Conservation (phyloP, 2,329 filamentous ascomycete genomes). For the Westerdykella sp. region DNA sequence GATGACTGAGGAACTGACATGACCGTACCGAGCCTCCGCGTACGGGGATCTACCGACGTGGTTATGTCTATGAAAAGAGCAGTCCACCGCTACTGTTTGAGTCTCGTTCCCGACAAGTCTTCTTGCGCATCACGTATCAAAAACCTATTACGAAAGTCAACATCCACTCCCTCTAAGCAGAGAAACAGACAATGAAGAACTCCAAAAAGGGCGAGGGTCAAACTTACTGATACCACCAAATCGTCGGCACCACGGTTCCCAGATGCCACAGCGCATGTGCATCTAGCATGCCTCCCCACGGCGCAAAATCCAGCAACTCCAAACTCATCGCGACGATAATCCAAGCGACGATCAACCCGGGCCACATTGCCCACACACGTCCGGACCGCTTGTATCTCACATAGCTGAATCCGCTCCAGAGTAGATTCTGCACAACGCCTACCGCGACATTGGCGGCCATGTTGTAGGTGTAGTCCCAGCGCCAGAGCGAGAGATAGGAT, state of each 20-base stretch:
- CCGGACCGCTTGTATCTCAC: slow-evolving; percentile 64
- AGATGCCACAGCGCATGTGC: slow-evolving; percentile 95
- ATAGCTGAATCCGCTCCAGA: slow-evolving; percentile 84
- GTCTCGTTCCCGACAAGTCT: slow-evolving; percentile 65
- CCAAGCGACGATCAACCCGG: slow-evolving; percentile 86
- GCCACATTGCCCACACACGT: slow-evolving; percentile 78
- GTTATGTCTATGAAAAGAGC: no score
- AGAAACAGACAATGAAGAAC: not conserved
- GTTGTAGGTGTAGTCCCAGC: slow-evolving; percentile 96
- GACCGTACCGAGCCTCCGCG: no score
- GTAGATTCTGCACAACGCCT: slow-evolving; percentile 69
- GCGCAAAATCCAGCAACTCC: slow-evolving; percentile 90
- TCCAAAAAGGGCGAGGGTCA: not conserved
- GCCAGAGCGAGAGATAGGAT: slow-evolving; percentile 74
- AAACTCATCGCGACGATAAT: slow-evolving; percentile 90
- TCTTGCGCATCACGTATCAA: slow-evolving; percentile 78
- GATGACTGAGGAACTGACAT: no score
- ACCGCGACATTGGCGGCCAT: slow-evolving; percentile 89
- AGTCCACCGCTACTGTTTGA: slow-evolving; percentile 54
- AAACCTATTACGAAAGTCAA: slow-evolving; percentile 54
- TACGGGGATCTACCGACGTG: no score
- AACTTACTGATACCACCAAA: slow-evolving; percentile 92
- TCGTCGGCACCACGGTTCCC: slow-evolving; percentile 78
- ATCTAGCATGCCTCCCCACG: slow-evolving; percentile 74
- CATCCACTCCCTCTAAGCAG: slow-evolving; percentile 4